Conservation (phyloP, 192 early-diverging fungal genomes). For the Entomortierella chlamydospora region DNA sequence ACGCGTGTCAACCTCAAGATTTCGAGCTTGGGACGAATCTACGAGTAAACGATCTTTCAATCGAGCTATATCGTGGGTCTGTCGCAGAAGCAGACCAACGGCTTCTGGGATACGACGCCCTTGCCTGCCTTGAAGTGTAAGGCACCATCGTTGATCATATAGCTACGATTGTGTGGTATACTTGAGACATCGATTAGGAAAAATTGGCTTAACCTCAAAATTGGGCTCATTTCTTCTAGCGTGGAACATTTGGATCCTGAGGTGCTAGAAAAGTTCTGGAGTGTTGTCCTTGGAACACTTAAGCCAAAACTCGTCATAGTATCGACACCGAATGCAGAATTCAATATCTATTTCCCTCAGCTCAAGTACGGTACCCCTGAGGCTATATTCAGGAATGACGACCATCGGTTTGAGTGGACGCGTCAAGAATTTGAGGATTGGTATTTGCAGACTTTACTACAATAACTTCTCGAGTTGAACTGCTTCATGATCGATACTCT, state of each 20-base stretch:
- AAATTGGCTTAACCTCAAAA: not conserved
- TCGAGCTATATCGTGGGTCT: conserved; percentile 77
- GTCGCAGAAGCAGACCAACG: conserved; percentile 63
- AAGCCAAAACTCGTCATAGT: conserved; percentile 76
- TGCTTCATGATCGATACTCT: no score
- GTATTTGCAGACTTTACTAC: conserved; percentile 48
- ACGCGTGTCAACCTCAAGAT: conserved; percentile 68
- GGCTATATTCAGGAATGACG: conserved; percentile 76
- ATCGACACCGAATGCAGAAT: conserved; percentile 91
- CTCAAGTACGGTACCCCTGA: conserved; percentile 78
- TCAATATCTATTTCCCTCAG: conserved; percentile 86
- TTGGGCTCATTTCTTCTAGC: conserved; percentile 25
- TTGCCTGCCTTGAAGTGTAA: conserved; percentile 84
- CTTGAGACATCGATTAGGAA: no score
- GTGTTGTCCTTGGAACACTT: conserved; percentile 72
- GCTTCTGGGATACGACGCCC: conserved; percentile 72
- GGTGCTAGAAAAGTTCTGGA: conserved; percentile 68
- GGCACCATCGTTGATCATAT: not conserved
- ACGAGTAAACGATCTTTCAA: conserved; percentile 67
- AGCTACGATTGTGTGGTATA: not conserved
- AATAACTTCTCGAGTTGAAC: not conserved
- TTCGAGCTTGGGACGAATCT: conserved; percentile 65
- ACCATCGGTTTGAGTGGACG: conserved; percentile 99
- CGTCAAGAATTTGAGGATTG: conserved; percentile 83
- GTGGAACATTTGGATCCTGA: conserved; percentile 83